Evolutionary conservation across 768 basidiomycete genomes (phyloP).

Genomic region (Fistulinella prunicolor): DNA sequence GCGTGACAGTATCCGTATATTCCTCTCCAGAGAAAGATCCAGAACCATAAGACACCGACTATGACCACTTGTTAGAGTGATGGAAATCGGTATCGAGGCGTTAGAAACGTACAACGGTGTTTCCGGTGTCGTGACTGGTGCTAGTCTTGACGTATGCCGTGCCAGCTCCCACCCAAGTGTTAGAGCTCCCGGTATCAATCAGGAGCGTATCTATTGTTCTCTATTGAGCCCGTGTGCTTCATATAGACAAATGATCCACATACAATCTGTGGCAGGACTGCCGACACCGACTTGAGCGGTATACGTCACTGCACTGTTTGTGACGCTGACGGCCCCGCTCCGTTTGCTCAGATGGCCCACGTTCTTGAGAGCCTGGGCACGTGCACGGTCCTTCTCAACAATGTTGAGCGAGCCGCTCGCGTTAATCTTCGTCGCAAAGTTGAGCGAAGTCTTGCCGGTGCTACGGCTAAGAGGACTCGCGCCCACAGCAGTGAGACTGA

Average conservation of each 20-base stretch:
- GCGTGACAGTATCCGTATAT: conserved; percentile 8
- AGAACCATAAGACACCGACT: conserved; percentile 4
- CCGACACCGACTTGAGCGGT: conserved; percentile 12
- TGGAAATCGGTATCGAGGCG: background rate
- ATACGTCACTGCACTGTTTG: background rate
- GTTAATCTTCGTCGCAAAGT: conserved; percentile 13
- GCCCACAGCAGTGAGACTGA: conserved; percentile 11
- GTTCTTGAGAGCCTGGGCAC: conserved; percentile 5
- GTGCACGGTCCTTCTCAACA: conserved; percentile 19
- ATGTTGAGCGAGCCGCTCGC: conserved; percentile 6
- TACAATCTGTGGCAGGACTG: conserved; percentile 25
- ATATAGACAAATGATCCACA: background rate
- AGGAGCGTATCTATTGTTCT: conserved; percentile 11
- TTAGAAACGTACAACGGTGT: conserved; percentile 13
- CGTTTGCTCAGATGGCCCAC: conserved; percentile 4
- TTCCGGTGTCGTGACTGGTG: conserved; percentile 19
- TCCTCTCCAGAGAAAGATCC: conserved; percentile 13
- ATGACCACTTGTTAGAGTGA: background rate
- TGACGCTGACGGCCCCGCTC: background rate
- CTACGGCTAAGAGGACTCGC: conserved; percentile 11
- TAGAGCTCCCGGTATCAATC: conserved; percentile 32
- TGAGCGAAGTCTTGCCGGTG: conserved; percentile 9
- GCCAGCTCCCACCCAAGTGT: conserved; percentile 27
- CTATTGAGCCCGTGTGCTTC: background rate
- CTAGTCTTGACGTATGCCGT: conserved; percentile 9